phyloP scores from a whole-genome alignment of 1,284 basidiomycete genomes.

The Dichomitus squalens region DNA sequence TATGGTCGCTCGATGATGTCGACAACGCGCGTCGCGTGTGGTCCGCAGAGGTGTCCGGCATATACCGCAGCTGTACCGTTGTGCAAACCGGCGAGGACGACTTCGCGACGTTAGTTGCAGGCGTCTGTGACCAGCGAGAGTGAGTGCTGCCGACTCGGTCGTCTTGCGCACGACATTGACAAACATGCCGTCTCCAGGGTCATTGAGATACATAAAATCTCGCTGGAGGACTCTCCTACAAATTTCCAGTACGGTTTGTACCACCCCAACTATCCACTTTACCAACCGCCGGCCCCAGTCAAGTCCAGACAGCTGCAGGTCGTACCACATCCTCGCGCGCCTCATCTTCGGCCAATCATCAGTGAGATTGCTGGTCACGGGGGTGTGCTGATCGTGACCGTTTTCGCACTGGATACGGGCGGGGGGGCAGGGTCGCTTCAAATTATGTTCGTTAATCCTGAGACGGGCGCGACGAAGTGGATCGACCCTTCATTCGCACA shows the following conservation, averaged over 20 bases:
- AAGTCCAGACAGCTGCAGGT: conserved; percentile 26
- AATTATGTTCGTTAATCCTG: conserved; percentile 39
- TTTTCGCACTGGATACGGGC: conserved; percentile 33
- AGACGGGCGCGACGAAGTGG: conserved; percentile 33
- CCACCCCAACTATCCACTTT: conserved; percentile 19
- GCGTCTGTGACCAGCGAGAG: conserved; percentile 31
- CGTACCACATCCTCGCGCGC: conserved; percentile 22
- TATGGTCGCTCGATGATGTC: conserved; percentile 42
- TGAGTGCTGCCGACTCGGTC: conserved; percentile 17
- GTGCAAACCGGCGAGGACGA: conserved; percentile 29
- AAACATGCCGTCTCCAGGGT: conserved; percentile 20
- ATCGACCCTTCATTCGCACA: conserved; percentile 35
- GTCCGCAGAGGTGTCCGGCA: conserved; percentile 37
- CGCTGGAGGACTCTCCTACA: conserved; percentile 19
- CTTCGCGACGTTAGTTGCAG: conserved; percentile 36
- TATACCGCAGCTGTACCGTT: conserved; percentile 38
- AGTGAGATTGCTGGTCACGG: conserved; percentile 32
- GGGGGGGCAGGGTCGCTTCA: conserved; percentile 36
- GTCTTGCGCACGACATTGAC: conserved; percentile 1
- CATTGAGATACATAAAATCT: conserved; percentile 30
- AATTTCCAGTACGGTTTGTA: conserved; percentile 22
- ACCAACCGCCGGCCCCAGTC: not conserved
- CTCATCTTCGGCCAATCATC: conserved; percentile 27
- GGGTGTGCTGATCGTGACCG: conserved; percentile 36
- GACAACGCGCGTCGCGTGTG: conserved; percentile 35